Percentiles rank a stretch among this genome's conserved stretches.
Conservation (phyloP, 305 asterid genomes). For the Rubia tinctorum region DNA sequence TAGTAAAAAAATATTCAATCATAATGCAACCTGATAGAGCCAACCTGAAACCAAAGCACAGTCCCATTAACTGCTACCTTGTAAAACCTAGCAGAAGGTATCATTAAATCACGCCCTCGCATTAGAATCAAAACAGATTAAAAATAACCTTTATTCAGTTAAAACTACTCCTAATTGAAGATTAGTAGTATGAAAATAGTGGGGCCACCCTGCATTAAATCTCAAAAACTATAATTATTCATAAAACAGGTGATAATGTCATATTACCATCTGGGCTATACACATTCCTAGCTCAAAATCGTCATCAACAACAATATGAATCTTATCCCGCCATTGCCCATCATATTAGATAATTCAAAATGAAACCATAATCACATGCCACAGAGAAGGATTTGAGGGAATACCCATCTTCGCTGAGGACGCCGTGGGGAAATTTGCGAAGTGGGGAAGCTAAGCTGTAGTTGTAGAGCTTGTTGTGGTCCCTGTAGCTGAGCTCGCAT, state of each 20-base stretch:
- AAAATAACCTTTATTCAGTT: not conserved
- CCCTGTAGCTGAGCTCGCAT: slow-evolving; percentile 67
- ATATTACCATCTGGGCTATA: not conserved
- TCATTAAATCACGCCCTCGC: not conserved
- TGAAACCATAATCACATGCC: not conserved
- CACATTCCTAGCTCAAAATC: not conserved
- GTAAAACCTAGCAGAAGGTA: slow-evolving; percentile 61
- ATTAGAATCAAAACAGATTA: slow-evolving; percentile 11
- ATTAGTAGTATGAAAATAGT: not conserved
- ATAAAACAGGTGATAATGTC: not conserved
- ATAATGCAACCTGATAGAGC: slow-evolving; percentile 73
- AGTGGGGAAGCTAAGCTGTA: slow-evolving; percentile 67
- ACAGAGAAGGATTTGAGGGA: not conserved
- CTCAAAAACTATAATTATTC: not conserved
- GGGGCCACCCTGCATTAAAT: not conserved
- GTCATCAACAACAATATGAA: not conserved
- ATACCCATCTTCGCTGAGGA: slow-evolving; percentile 98
- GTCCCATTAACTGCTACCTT: slow-evolving; percentile 86
- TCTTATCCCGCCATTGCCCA: not conserved
- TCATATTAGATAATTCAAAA: not conserved
- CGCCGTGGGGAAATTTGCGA: slow-evolving; percentile 68
- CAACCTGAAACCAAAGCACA: slow-evolving; percentile 98
- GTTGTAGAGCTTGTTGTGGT: slow-evolving; percentile 55
- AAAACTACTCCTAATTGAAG: not conserved
- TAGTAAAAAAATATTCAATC: slow-evolving; percentile 20